phyloP scores from a whole-genome alignment of 78 protist species.

The Protostelium mycophagum region DNA sequence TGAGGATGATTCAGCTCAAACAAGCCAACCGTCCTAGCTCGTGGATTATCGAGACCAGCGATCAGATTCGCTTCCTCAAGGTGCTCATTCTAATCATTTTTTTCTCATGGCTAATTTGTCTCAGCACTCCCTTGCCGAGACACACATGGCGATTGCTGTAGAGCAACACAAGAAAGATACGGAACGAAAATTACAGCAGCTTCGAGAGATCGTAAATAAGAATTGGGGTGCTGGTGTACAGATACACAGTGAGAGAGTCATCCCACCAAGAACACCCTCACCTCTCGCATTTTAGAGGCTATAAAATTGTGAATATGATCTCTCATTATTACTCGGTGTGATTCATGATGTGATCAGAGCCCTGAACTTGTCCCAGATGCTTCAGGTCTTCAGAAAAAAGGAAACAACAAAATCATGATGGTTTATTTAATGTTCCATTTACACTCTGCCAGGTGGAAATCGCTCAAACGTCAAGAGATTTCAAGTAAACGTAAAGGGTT shows the following conservation, averaged over 20 bases:
- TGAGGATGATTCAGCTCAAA: background rate
- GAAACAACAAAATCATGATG: too few relatives aligned
- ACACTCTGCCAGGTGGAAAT: too few relatives aligned
- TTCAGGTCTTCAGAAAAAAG: too few relatives aligned
- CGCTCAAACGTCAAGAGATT: too few relatives aligned
- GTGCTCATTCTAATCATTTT: background rate
- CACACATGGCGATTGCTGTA: background rate
- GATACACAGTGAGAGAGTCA: background rate
- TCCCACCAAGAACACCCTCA: background rate
- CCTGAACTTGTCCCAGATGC: too few relatives aligned
- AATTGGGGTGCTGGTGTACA: background rate
- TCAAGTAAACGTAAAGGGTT: too few relatives aligned
- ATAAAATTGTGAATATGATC: too few relatives aligned
- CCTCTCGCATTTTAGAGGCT: too few relatives aligned
- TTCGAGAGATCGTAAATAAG: background rate
- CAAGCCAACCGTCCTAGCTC: background rate
- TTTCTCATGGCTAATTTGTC: background rate
- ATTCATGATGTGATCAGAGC: too few relatives aligned
- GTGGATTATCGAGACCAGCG: background rate
- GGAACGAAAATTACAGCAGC: background rate
- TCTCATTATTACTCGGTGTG: too few relatives aligned
- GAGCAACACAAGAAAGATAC: background rate
- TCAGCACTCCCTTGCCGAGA: background rate
- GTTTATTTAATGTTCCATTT: too few relatives aligned
- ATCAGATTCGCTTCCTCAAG: background rate